These are phyloP conservation scores for Pholiota molesta DNA, from an alignment of 768 basidiomycete species.

Conservation along the genomic window DNA sequence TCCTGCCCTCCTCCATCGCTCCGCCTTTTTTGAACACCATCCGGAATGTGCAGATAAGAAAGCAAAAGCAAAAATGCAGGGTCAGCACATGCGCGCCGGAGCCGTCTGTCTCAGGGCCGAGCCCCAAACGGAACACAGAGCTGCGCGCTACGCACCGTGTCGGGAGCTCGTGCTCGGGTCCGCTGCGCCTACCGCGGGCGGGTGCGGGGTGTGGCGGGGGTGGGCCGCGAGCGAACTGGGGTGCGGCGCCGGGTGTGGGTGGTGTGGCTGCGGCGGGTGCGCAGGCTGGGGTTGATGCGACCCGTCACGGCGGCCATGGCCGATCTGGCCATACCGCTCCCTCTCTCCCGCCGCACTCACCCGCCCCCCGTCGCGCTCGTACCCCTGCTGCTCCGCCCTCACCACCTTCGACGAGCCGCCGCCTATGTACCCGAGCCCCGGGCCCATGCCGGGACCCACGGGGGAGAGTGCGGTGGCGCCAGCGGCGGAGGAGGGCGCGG, in stretches of 20 bases:
- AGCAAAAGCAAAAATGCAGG: conserved; percentile 10
- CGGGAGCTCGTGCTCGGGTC: conserved; percentile 18
- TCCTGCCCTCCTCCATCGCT: conserved; percentile 47
- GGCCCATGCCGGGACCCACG: conserved; percentile 16
- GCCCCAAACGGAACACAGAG: not conserved
- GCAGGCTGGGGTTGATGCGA: conserved; percentile 8
- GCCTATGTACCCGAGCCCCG: conserved; percentile 7
- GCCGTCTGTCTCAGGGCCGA: not conserved
- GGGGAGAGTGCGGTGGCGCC: conserved; percentile 5
- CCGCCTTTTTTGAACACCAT: conserved; percentile 11
- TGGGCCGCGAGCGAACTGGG: not conserved
- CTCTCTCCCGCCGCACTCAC: not conserved
- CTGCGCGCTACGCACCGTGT: conserved; percentile 14
- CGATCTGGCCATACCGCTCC: conserved; percentile 7
- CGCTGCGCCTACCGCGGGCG: not conserved
- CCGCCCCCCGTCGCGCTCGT: conserved; percentile 1
- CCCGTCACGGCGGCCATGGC: conserved; percentile 4
- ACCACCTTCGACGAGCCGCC: conserved; percentile 5
- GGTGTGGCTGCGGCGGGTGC: conserved; percentile 9
- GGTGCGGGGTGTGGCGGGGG: not conserved
- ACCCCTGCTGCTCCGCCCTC: not conserved
- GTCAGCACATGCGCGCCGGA: conserved; percentile 9
- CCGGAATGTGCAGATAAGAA: conserved; percentile 4
- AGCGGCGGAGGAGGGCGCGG: conserved; percentile 15
- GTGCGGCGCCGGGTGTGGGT: conserved; percentile 3